phyloP scores from a whole-genome alignment of 306 rosid genomes.

The Psophocarpus tetragonolobus region DNA sequence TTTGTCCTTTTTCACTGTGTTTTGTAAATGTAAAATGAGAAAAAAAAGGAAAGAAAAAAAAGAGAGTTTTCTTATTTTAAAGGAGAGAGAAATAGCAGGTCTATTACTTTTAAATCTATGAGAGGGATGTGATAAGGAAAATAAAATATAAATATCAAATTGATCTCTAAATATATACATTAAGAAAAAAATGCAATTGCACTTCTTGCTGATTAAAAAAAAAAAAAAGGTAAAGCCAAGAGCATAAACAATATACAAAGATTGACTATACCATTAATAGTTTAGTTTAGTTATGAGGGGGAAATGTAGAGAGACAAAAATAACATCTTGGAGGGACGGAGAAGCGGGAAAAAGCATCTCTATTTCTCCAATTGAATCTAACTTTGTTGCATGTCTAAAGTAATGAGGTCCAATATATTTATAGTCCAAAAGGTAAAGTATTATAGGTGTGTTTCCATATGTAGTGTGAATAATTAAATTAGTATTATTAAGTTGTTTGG shows the following conservation, averaged over 20 bases:
- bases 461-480: neutral
- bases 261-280: neutral
- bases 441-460: neutral
- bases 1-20: too few species aligned
- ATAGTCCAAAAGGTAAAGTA: neutral
- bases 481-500: neutral
- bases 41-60: too few species aligned
- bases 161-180: too few species aligned
- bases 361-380: neutral
- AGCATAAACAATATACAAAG: too few species aligned
- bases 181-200: too few species aligned
- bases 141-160: too few species aligned
- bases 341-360: neutral
- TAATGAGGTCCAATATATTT: neutral
- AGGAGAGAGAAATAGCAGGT: too few species aligned
- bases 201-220: too few species aligned
- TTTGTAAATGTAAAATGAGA: too few species aligned
- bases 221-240: neutral
- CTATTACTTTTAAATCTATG: neutral
- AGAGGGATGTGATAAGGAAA: neutral
- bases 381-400: neutral
- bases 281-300: neutral
- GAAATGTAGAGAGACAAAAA: neutral
- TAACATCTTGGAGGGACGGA: neutral
- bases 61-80: too few species aligned